Conservation (phyloP, 164 flowering plant species). For the Macadamia integrifolia region DNA sequence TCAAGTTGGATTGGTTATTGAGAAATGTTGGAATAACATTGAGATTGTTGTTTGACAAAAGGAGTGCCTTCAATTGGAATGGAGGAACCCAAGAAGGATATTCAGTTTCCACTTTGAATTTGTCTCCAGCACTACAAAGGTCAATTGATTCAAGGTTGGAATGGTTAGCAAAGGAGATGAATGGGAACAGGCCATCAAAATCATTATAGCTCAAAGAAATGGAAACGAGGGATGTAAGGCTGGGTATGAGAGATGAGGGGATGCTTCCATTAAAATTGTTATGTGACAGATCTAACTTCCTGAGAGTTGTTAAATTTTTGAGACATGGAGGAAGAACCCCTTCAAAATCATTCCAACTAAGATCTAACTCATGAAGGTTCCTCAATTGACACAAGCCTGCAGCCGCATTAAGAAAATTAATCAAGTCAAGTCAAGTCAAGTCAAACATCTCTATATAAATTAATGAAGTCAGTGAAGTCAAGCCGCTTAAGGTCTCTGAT, state of each 20-base stretch:
- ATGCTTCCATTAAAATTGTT: constrained; percentile 7
- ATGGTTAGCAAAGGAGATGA: constrained; percentile 3
- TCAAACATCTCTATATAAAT: too few species aligned
- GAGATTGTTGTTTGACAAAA: constrained; percentile 5
- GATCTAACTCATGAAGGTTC: constrained; percentile 12
- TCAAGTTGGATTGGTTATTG: constrained; percentile 1
- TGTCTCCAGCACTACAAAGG: not conserved
- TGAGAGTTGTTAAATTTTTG: constrained; percentile 4
- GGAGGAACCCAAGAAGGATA: constrained; percentile 2
- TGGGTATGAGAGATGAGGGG: constrained; percentile 2
- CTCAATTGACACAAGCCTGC: constrained; percentile 11
- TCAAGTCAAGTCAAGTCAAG: not conserved
- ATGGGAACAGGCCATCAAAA: constrained; percentile 4
- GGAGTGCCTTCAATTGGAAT: constrained; percentile 7
- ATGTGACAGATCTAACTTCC: constrained; percentile 2
- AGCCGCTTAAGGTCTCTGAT: too few species aligned
- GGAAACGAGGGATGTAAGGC: constrained; percentile 8
- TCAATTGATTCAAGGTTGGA: not conserved
- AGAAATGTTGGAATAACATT: constrained; percentile 1
- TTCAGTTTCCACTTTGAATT: constrained; percentile 4
- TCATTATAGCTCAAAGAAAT: not conserved
- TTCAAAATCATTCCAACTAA: not conserved
- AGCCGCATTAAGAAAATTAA: too few species aligned
- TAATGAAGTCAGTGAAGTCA: too few species aligned
- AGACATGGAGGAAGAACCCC: constrained; percentile 12